Conservation (phyloP, 2,329 filamentous ascomycete species). For the Phaeomoniella chlamydospora region DNA sequence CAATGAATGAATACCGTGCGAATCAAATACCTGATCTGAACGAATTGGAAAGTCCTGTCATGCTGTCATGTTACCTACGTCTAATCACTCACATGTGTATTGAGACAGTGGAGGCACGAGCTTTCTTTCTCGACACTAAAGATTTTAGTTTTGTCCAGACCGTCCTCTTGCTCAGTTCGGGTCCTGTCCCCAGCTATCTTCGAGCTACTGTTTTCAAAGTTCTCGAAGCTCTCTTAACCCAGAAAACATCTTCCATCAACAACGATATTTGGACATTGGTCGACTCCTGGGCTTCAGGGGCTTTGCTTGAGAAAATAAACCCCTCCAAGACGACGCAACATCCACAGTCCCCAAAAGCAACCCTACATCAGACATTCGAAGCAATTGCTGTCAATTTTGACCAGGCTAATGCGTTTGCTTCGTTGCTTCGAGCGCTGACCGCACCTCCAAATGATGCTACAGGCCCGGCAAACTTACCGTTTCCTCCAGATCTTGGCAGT, state of each 20-base stretch:
- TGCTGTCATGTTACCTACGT: conserved; percentile 87
- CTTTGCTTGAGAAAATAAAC: conserved; percentile 2
- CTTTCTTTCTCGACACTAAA: conserved; percentile 56
- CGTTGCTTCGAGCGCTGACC: conserved; percentile 59
- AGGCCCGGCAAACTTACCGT: conserved; percentile 43
- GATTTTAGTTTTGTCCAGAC: conserved; percentile 57
- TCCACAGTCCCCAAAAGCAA: conserved; percentile 16
- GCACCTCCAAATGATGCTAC: conserved; percentile 47
- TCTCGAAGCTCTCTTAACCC: conserved; percentile 58
- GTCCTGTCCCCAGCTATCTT: conserved; percentile 60
- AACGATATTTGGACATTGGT: conserved; percentile 66
- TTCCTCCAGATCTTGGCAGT: conserved; percentile 71
- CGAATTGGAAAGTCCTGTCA: conserved; percentile 87
- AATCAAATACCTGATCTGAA: conserved; percentile 55
- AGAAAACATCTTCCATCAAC: conserved; percentile 54
- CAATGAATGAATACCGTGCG: conserved; percentile 45
- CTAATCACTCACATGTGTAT: conserved; percentile 69
- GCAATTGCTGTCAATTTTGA: conserved; percentile 69
- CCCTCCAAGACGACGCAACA: conserved; percentile 4
- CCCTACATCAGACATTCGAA: conserved; percentile 53
- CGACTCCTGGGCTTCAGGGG: conserved; percentile 63
- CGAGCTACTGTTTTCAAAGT: conserved; percentile 74
- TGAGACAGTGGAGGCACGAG: conserved; percentile 57
- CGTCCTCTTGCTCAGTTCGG: conserved; percentile 65
- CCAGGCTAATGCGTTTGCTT: conserved; percentile 71